phyloP scores from a whole-genome alignment of 805 yeast genomes.

The Wickerhamomyces subpelliculosus region DNA sequence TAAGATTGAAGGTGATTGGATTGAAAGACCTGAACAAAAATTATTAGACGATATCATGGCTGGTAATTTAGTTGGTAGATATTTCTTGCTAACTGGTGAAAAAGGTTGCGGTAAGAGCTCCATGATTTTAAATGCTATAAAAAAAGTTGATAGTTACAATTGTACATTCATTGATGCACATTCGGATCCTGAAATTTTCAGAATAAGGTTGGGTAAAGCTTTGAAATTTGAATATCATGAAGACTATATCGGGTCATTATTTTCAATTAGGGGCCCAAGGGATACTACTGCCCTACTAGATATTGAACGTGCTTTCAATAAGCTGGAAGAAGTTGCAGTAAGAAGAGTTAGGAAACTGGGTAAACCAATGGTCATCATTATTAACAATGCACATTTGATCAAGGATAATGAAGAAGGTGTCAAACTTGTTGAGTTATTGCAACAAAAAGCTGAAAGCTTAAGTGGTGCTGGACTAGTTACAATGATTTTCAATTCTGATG shows the following conservation, averaged over 20 bases:
- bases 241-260: constrained; percentile 77
- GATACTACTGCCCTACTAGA: constrained; percentile 78
- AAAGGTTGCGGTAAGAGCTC: constrained; percentile 86
- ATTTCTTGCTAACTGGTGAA: constrained; percentile 70
- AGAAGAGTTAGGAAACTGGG: constrained; percentile 32
- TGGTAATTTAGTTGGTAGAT: constrained; percentile 62
- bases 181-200: constrained; percentile 76
- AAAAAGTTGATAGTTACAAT: constrained; percentile 52
- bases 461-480: constrained; percentile 50
- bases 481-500: constrained; percentile 72
- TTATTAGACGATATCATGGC: constrained; percentile 56
- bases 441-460: constrained; percentile 75
- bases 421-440: constrained; percentile 64
- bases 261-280: constrained; percentile 76
- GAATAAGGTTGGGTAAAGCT: constrained; percentile 71
- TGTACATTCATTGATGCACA: constrained; percentile 77
- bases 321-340: constrained; percentile 67
- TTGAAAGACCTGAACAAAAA: constrained; percentile 60
- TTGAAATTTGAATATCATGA: constrained; percentile 67
- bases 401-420: constrained; percentile 70
- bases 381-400: constrained; percentile 70
- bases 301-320: constrained; percentile 75
- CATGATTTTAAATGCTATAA: constrained; percentile 63
- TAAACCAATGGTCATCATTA: constrained; percentile 59
- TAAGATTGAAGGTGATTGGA: constrained; percentile 47